Evolutionary conservation across 1,284 basidiomycete species (phyloP).

Genomic region (Coriolopsis trogii): DNA sequence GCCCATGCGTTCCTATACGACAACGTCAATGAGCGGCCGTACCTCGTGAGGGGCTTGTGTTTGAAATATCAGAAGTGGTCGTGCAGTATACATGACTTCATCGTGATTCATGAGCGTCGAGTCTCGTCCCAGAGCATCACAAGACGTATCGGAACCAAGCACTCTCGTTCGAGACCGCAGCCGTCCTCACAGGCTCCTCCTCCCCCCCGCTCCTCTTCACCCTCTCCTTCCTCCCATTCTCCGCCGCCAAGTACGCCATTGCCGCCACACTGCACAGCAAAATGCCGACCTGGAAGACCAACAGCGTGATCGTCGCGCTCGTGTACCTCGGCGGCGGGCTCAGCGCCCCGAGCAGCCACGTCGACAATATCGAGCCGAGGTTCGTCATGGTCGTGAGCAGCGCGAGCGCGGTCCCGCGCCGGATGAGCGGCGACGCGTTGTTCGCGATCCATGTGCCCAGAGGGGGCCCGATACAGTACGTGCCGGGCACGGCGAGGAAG

Average conservation of each 20-base stretch:
- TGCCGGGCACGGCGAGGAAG: conserved; percentile 60
- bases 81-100: background rate
- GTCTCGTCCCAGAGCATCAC: background rate
- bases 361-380: conserved; percentile 62
- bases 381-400: conserved; percentile 73
- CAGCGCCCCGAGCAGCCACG: conserved; percentile 41
- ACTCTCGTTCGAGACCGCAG: conserved; percentile 3
- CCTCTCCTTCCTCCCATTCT: conserved; percentile 12
- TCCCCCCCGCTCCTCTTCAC: background rate
- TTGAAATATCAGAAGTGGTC: no score
- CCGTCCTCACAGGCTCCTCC: background rate
- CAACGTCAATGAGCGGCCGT: no score
- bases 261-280: conserved; percentile 10
- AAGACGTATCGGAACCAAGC: conserved; percentile 2
- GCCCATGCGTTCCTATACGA: no score
- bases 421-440: conserved; percentile 70
- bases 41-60: no score
- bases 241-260: conserved; percentile 3
- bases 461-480: conserved; percentile 65
- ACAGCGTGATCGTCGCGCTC: conserved; percentile 17
- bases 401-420: conserved; percentile 65
- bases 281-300: conserved; percentile 23
- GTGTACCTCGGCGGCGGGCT: conserved; percentile 23
- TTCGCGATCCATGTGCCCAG: conserved; percentile 67
- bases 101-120: background rate